phyloP scores from a whole-genome alignment of 129 eudicot species.

The Lactuca sativa region DNA sequence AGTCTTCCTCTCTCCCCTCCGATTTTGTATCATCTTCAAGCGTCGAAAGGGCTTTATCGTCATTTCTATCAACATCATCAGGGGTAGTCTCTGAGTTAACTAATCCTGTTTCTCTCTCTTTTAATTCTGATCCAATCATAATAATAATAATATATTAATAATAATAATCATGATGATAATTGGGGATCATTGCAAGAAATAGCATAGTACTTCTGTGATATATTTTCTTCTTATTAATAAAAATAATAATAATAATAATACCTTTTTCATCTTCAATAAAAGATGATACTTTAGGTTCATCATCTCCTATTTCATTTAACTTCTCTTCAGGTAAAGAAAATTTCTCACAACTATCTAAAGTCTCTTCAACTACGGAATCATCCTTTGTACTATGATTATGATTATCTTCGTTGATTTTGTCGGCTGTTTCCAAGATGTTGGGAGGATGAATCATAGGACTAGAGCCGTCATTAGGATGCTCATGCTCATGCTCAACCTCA shows the following conservation, averaged over 20 bases:
- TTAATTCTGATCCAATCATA: constrained; percentile 23
- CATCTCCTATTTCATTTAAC: constrained; percentile 23
- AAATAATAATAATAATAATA: background rate
- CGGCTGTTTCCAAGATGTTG: constrained; percentile 7
- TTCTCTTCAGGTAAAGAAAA: constrained; percentile 30
- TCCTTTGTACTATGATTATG: constrained; percentile 11
- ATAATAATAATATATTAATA: background rate
- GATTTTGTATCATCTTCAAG: constrained; percentile 25
- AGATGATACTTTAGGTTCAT: constrained; percentile 24
- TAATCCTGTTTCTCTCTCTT: constrained; percentile 27
- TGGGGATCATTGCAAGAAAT: too few relatives aligned
- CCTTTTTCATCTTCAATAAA: background rate
- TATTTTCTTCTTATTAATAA: background rate
- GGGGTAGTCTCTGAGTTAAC: constrained; percentile 17
- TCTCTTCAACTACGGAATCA: constrained; percentile 33
- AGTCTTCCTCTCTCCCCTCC: constrained; percentile 26
- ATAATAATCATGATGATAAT: too few relatives aligned
- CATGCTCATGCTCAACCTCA: constrained; percentile 30
- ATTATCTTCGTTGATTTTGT: constrained; percentile 29
- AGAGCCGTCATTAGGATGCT: constrained; percentile 22
- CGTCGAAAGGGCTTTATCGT: constrained; percentile 3
- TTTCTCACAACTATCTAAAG: background rate
- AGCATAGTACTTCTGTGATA: too few relatives aligned
- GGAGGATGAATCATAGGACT: constrained; percentile 23
- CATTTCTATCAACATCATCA: constrained; percentile 23